These are phyloP conservation scores for Cladosporium velox DNA, from an alignment of 2,329 filamentous ascomycete species.

Conservation along the genomic window DNA sequence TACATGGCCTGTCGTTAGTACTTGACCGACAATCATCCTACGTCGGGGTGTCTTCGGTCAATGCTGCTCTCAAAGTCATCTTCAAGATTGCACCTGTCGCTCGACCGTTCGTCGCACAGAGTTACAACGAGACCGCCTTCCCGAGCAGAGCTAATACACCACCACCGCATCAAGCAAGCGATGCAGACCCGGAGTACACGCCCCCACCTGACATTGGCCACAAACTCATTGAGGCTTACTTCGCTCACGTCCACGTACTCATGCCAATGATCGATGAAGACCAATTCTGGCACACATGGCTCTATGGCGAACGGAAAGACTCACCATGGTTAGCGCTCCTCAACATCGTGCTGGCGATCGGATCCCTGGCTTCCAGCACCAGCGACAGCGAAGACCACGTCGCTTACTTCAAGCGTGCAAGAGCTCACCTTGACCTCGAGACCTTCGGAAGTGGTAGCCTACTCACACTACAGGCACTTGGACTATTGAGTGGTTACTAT, in stretches of 20 bases:
- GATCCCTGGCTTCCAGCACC: conserved; percentile 33
- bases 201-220: conserved; percentile 35
- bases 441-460: conserved; percentile 36
- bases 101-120: conserved; percentile 31
- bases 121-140: conserved; percentile 31
- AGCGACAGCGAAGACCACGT: conserved; percentile 34
- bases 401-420: conserved; percentile 35
- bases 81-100: conserved; percentile 35
- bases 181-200: conserved; percentile 29
- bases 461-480: conserved; percentile 35
- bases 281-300: conserved; percentile 35
- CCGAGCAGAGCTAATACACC: conserved; percentile 34
- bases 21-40: conserved; percentile 37
- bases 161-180: conserved; percentile 23
- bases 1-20: conserved; percentile 36
- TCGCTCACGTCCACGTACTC: conserved; percentile 34
- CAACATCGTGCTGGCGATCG: conserved; percentile 38
- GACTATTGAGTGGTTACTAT: conserved; percentile 37
- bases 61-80: conserved; percentile 38
- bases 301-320: conserved; percentile 34
- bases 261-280: conserved; percentile 41
- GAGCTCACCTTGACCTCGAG: conserved; percentile 34
- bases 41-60: conserved; percentile 37
- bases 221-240: conserved; percentile 37
- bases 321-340: conserved; percentile 37